A percentile compares a stretch with the other conserved stretches of the same genome.
Conservation (phyloP, 2,329 filamentous ascomycete species). For the Sodiomyces alkalinus region DNA sequence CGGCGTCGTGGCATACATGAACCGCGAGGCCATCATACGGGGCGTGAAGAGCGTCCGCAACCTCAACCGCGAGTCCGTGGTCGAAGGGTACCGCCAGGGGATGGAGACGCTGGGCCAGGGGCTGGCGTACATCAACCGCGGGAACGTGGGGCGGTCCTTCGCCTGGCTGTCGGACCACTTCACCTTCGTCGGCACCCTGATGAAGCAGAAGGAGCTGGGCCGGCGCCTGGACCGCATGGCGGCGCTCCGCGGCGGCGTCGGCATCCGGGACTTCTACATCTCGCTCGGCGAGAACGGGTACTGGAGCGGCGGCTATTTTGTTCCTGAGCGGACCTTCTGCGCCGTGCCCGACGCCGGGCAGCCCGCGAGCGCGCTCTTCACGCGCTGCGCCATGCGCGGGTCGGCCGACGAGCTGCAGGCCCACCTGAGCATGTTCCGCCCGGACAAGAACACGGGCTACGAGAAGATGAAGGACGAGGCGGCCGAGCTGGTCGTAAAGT, state of each 20-base stretch:
- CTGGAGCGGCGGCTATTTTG: constrained; percentile 43
- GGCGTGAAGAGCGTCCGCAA: constrained; percentile 29
- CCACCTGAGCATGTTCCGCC: constrained; percentile 52
- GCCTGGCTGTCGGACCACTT: constrained; percentile 71
- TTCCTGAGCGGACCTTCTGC: constrained; percentile 64
- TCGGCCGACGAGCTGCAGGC: constrained; percentile 57
- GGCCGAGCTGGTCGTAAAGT: constrained; percentile 39
- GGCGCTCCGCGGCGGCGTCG: constrained; percentile 44
- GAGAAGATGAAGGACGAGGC: constrained; percentile 46
- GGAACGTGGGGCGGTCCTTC: constrained; percentile 51
- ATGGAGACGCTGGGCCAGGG: constrained; percentile 35
- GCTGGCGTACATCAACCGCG: constrained; percentile 40
- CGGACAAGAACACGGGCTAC: constrained; percentile 46
- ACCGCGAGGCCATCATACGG: constrained; percentile 51
- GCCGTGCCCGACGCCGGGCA: constrained; percentile 44
- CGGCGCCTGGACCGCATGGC: constrained; percentile 50
- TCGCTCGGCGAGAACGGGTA: constrained; percentile 58
- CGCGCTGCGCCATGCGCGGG: constrained; percentile 45
- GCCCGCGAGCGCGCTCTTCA: constrained; percentile 24
- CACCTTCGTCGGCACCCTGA: constrained; percentile 69
- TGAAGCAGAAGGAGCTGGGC: constrained; percentile 57
- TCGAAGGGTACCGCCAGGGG: constrained; percentile 31
- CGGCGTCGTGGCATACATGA: constrained; percentile 66
- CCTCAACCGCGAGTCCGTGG: constrained; percentile 30
- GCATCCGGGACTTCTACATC: constrained; percentile 62